These are phyloP conservation scores for Phytophthora hibernalis DNA, from an alignment of 352 stramenopile species.

Conservation along the genomic window DNA sequence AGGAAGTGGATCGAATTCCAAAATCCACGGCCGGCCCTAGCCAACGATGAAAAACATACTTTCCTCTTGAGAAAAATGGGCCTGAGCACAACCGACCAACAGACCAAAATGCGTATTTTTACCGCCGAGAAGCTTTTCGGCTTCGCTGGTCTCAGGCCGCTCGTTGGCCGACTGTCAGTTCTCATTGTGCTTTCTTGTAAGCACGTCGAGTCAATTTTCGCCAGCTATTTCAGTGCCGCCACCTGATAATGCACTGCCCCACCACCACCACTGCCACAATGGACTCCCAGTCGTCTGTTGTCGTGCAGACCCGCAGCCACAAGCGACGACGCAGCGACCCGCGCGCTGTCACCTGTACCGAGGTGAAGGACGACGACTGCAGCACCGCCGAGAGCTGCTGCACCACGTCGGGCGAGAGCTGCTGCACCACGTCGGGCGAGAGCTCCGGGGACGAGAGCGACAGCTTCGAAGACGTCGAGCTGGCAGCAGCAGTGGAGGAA, in stretches of 20 bases:
- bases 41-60: conserved; percentile 27
- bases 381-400: conserved; percentile 21
- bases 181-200: conserved; percentile 22
- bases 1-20: too few species aligned
- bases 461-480: conserved; percentile 9
- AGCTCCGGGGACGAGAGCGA: conserved; percentile 44
- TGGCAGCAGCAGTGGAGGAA: conserved; percentile 5
- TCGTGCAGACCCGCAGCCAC: conserved; percentile 16
- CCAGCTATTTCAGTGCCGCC: too few species aligned
- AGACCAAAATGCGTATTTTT: conserved; percentile 31
- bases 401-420: conserved; percentile 45
- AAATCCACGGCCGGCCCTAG: conserved; percentile 37
- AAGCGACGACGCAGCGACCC: conserved; percentile 37
- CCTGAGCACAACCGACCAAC: too few species aligned
- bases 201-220: too few species aligned
- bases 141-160: conserved; percentile 18
- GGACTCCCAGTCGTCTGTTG: neutral
- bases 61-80: conserved; percentile 10
- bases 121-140: conserved; percentile 31
- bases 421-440: conserved; percentile 41
- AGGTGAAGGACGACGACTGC: neutral
- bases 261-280: neutral
- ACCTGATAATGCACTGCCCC: conserved; percentile 9
- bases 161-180: conserved; percentile 34
- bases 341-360: neutral